phyloP scores from a whole-genome alignment of 1,284 basidiomycete genomes.

The Melampsora larici-populina region DNA sequence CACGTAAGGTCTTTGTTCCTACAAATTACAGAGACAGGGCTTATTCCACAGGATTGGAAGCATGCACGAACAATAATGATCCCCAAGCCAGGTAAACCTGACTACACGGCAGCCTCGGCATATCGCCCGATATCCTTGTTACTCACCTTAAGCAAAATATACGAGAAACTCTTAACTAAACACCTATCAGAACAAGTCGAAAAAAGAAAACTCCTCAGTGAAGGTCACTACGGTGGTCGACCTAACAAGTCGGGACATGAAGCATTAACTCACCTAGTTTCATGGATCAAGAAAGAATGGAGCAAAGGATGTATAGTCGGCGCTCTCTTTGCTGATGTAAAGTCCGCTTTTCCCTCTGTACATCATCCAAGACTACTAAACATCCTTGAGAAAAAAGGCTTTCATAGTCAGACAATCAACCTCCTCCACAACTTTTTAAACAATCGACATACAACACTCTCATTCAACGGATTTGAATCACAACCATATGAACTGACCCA shows the following conservation, averaged over 20 bases:
- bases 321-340: background rate
- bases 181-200: background rate
- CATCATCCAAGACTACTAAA: background rate
- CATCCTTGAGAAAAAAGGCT: background rate
- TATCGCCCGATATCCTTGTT: too few relatives aligned
- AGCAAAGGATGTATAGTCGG: background rate
- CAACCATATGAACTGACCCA: background rate
- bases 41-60: background rate
- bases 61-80: constrained; percentile 7
- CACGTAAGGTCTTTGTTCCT: too few relatives aligned
- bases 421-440: background rate
- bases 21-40: background rate
- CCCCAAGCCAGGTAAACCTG: constrained; percentile 1
- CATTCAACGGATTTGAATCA: background rate
- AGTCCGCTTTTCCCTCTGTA: background rate
- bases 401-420: background rate
- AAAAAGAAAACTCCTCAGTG: too few relatives aligned
- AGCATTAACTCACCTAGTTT: too few relatives aligned
- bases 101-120: too few relatives aligned
- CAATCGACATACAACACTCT: background rate
- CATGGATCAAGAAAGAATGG: too few relatives aligned
- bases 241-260: too few relatives aligned
- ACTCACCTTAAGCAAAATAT: too few relatives aligned
- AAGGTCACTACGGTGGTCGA: background rate
- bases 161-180: background rate